Conservation (phyloP, 805 yeast genomes). For the Spathaspora passalidarum region DNA sequence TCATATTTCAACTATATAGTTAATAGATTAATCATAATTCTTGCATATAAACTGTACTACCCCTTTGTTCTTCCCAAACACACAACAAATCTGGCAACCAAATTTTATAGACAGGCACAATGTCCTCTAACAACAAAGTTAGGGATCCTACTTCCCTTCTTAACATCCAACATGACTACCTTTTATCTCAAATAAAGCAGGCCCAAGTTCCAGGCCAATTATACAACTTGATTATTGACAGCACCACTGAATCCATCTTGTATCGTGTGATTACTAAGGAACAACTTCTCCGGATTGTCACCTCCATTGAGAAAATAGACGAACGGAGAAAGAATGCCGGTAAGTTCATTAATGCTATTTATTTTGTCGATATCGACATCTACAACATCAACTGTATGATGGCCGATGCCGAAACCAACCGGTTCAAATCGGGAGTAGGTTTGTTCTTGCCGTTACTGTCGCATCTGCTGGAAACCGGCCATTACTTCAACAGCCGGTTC, state of each 20-base stretch:
- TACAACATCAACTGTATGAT: conserved; percentile 73
- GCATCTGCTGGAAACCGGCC: conserved; percentile 26
- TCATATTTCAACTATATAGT: too few species aligned
- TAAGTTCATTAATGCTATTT: conserved; percentile 72
- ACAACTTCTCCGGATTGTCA: conserved; percentile 50
- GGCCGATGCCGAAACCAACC: conserved; percentile 68
- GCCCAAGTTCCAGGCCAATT: conserved; percentile 28
- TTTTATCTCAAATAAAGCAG: conserved; percentile 25
- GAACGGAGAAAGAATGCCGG: conserved; percentile 53
- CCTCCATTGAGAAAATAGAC: conserved; percentile 66
- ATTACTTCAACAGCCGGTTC: conserved; percentile 27
- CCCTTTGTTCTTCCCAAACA: too few species aligned
- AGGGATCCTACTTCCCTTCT: conserved; percentile 26
- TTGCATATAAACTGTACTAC: too few species aligned
- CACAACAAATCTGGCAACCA: too few species aligned
- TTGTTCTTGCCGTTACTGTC: conserved; percentile 56
- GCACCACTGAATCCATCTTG: conserved; percentile 47
- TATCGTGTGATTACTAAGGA: conserved; percentile 46
- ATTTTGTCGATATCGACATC: conserved; percentile 66
- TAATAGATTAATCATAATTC: too few species aligned
- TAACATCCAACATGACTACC: conserved; percentile 26
- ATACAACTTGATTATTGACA: conserved; percentile 53
- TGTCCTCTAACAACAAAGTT: background rate
- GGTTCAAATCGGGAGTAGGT: conserved; percentile 73
- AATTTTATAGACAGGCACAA: too few species aligned